A percentile compares a stretch with the other conserved stretches of the same genome.
Evolutionary conservation across 2,329 filamentous ascomycete species (phyloP).

Genomic region (Phaeophleospora eucalypticola): DNA sequence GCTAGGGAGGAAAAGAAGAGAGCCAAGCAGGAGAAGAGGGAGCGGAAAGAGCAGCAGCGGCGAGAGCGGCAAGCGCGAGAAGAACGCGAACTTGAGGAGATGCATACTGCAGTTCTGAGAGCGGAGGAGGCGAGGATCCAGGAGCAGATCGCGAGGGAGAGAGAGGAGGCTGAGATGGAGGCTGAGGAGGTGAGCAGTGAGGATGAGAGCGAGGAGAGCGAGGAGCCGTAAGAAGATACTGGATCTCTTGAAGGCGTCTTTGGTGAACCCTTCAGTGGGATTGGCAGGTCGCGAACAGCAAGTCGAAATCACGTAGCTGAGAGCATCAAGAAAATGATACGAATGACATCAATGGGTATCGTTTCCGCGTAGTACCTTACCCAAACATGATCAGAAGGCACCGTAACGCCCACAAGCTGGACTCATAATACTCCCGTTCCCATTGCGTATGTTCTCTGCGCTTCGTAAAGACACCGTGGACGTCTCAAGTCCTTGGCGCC

Average conservation of each 20-base stretch:
- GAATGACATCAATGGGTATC: no score
- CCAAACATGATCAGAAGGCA: no score
- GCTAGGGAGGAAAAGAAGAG: background rate
- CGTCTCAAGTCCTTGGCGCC: constrained; percentile 32
- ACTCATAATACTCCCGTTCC: no score
- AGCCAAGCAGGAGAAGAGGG: background rate
- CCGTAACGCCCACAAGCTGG: no score
- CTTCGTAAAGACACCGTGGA: no score
- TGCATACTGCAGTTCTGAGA: constrained; percentile 8
- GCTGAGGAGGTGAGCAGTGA: constrained; percentile 21
- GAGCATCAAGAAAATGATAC: no score
- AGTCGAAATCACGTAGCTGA: no score
- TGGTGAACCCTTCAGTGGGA: no score
- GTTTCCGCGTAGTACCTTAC: no score
- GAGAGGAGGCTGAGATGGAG: background rate
- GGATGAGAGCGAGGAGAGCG: constrained; percentile 1
- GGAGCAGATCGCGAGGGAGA: background rate
- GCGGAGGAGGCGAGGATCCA: constrained; percentile 9
- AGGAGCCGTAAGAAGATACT: background rate
- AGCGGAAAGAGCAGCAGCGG: background rate
- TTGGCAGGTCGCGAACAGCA: no score
- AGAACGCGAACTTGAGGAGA: background rate
- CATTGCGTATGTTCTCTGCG: no score
- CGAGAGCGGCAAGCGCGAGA: background rate
- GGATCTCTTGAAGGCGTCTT: no score